Conservation (phyloP, 1,284 basidiomycete genomes). For the Pseudozyma tsukubaensis region DNA sequence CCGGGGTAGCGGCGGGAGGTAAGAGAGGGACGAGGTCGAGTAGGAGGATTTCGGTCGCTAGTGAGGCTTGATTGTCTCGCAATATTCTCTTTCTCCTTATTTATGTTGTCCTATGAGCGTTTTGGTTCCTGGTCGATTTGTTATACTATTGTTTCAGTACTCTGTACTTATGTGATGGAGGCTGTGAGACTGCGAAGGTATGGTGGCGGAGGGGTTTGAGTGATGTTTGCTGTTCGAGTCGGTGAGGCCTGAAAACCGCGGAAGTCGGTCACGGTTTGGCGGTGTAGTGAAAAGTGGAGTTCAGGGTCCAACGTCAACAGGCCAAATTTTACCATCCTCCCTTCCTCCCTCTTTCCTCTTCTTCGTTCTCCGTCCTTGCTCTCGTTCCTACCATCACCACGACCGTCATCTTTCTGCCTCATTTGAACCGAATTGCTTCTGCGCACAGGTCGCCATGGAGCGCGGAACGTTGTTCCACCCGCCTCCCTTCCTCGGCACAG, state of each 20-base stretch:
- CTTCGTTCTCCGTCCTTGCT: background rate
- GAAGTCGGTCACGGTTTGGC: slow-evolving; percentile 5
- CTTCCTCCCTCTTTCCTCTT: background rate
- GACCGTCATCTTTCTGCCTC: background rate
- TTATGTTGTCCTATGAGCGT: background rate
- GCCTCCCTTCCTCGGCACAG: slow-evolving; percentile 24
- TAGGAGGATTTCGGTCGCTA: slow-evolving; percentile 34
- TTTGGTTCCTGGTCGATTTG: background rate
- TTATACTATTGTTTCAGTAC: slow-evolving; percentile 5
- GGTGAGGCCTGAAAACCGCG: background rate
- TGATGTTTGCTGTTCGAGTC: background rate
- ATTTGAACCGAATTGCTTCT: background rate
- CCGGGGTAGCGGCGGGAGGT: slow-evolving; percentile 3
- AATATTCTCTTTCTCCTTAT: background rate
- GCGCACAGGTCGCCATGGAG: slow-evolving; percentile 18
- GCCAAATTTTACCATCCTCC: background rate
- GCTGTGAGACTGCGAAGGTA: no score
- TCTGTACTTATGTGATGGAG: no score
- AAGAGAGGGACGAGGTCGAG: slow-evolving; percentile 29
- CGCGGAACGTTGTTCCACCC: slow-evolving; percentile 5
- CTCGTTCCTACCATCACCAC: background rate
- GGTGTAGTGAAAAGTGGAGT: background rate
- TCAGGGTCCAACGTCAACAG: slow-evolving; percentile 5
- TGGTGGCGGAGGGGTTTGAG: no score
- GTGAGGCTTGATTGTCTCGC: slow-evolving; percentile 17